Base-by-base conservation (phyloP, 441 rosid genomes). In the Aquilaria agallochum region DNA sequence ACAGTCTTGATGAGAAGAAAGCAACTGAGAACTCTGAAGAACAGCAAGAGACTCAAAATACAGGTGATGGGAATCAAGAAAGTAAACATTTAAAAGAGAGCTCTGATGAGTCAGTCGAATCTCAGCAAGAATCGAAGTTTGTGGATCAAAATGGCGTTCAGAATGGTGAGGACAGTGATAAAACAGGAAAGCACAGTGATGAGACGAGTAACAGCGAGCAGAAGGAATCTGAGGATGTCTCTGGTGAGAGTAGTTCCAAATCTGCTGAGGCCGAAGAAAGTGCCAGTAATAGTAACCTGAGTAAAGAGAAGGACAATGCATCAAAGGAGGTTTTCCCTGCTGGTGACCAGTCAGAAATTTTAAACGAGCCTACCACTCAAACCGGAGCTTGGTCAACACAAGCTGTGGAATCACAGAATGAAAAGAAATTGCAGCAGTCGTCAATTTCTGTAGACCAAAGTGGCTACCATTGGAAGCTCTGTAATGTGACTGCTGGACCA, bases 401-500 rank as follows among this genome's bases (percentile, higher is more conserved):
- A 59, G 62, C 76, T 55, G 69, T 44, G 46, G 82, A 80, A 67
- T 80, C 84, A 1, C 82, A 74, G 64, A 77, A 77, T 56, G 84
- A 77, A 71, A 77, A 77, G 71, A 58, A 66, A 54, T 51, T 74
- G 36, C 84, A 74, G 50, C 32, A 57, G 46, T 58, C 79, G 10
- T 72, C 72, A 2, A 33, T 64, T 40, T 54, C 76, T 11, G 72
- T 64, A 54, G 75, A 79, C 50, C 60, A 68, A 68, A 62, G 10
- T 48, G 66, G 65, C 60, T 74, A 62, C 34, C 50, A 49, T 53
- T 80, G 85, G 85, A 80, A 75, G 53, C 56, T 73, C 2, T 80
- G 85, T 60, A 80, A 80, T 56, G 72, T 77, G 27, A 74, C 82
- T 33, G 80, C 80, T 49, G 85, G 85, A 5, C 78, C 85, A 27